Conservation (phyloP, 805 yeast species). For the Spathaspora hagerdaliae region DNA sequence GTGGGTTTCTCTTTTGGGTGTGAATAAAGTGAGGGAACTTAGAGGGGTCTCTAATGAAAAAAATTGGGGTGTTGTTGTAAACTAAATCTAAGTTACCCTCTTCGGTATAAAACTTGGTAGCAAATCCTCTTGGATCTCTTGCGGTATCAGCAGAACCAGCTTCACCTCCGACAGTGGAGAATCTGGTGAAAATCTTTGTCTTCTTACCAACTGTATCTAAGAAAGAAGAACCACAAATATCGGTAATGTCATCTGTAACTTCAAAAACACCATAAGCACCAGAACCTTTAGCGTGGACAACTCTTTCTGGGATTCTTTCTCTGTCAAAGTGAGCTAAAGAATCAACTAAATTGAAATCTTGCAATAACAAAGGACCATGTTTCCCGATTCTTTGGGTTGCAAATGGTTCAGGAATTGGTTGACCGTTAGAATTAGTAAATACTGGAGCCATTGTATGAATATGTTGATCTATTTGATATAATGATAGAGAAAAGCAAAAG, state of each 20-base stretch:
- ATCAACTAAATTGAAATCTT: conserved; percentile 78
- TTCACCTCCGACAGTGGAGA: conserved; percentile 88
- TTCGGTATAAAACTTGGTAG: conserved; percentile 76
- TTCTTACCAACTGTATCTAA: conserved; percentile 74
- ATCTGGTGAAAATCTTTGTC: conserved; percentile 69
- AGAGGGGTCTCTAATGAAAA: conserved; percentile 79
- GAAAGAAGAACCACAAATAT: conserved; percentile 66
- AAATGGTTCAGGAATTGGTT: conserved; percentile 72
- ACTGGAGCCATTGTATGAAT: conserved; percentile 44
- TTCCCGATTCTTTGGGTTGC: conserved; percentile 73
- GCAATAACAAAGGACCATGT: conserved; percentile 76
- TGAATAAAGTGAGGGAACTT: conserved; percentile 88
- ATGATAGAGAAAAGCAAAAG: not conserved
- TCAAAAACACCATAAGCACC: conserved; percentile 88
- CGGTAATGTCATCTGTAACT: conserved; percentile 81
- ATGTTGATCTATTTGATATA: not conserved
- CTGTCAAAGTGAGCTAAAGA: conserved; percentile 83
- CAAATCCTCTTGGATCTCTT: conserved; percentile 85
- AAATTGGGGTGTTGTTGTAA: conserved; percentile 81
- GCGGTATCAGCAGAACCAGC: conserved; percentile 77
- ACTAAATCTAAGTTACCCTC: conserved; percentile 85
- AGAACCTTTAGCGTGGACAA: conserved; percentile 90
- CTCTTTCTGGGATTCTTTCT: conserved; percentile 89
- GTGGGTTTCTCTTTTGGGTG: conserved; percentile 84
- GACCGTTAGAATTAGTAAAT: conserved; percentile 70